phyloP scores from a whole-genome alignment of 139 green algal species.

The Chlamydomonas asymmetrica region DNA sequence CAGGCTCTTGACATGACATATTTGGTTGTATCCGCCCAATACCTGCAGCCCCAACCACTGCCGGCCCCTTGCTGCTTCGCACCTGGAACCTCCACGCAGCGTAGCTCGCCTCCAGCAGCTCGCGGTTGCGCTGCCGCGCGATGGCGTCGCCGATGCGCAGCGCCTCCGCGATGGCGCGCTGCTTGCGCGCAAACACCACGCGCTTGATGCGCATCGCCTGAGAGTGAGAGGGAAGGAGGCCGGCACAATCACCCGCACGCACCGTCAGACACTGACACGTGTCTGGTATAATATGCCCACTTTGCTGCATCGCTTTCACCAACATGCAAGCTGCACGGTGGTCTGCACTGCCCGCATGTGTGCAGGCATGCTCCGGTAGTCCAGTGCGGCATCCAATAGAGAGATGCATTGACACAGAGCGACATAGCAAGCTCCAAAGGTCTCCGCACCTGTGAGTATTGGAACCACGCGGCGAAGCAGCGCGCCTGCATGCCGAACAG shows the following conservation, averaged over 20 bases:
- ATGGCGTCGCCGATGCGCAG: constrained; percentile 49
- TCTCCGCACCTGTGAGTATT: constrained; percentile 22
- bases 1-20: background rate
- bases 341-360: no score
- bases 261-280: no score
- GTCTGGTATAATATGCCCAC: no score
- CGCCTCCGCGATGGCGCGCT: constrained; percentile 48
- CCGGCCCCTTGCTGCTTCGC: background rate
- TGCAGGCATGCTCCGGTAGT: no score
- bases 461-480: constrained; percentile 35
- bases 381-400: no score
- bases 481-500: constrained; percentile 28
- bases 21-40: background rate
- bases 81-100: constrained; percentile 31
- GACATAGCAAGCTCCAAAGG: no score
- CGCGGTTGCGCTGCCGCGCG: constrained; percentile 16
- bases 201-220: constrained; percentile 35
- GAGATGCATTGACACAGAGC: no score
- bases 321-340: no score
- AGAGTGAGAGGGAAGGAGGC: no score
- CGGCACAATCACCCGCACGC: no score
- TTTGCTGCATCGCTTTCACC: no score
- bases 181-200: constrained; percentile 49
- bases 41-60: background rate
- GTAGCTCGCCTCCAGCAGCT: constrained; percentile 40